Base-by-base conservation (phyloP, 2,329 filamentous ascomycete genomes). In the Aureobasidium sp. region DNA sequence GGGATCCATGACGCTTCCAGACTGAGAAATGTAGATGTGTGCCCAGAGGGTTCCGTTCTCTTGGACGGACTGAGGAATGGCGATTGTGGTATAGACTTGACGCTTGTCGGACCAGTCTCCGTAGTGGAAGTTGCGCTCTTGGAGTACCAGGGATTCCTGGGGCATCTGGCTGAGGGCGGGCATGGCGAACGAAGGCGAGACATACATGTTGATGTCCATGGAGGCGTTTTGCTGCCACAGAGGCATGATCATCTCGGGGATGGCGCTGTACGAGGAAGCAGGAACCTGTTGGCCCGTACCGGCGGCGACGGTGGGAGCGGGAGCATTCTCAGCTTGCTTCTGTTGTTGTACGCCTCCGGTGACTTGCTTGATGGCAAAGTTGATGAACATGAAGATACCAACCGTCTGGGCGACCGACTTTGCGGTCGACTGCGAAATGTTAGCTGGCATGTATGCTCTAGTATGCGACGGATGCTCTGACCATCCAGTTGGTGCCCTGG, bases 1-100 rank as follows among this genome's bases (percentile, higher is more conserved):
- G 2, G 93, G 93, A 70, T 97, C 93, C 35, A 96, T 78, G 61
- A 83, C 81, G 63, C 84, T 83, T 59, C 92, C 93, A 11, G 85
- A 78, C 66, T 96, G 83, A 12, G 85, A 90, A 64, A 97, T 79
- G 69, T 91, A 96, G 75, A 97, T 95, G 74, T 99, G 94, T 2
- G 90, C 93, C 86, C 90, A 97, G 11, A 99, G 82, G 1, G 93
- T 97, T 37, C 90, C 91, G 72, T 97, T 97, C 67, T 91, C 82
- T 79, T 97, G 92, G 0, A 96, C 91, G 45, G 84, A 81, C 64
- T 81, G 79, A 2, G 94, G 93, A 4, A 97, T 85, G 3, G 81
- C 76, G 71, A 99, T 91, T 40, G 81, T 86, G 7, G 89, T 89
- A 67, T 93, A 86, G 62, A 92, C 82, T 60, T 87, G 81, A 62